Evolutionary conservation across 495 filamentous ascomycete genomes (phyloP).

Genomic region (Trichodelitschia bisporula): DNA sequence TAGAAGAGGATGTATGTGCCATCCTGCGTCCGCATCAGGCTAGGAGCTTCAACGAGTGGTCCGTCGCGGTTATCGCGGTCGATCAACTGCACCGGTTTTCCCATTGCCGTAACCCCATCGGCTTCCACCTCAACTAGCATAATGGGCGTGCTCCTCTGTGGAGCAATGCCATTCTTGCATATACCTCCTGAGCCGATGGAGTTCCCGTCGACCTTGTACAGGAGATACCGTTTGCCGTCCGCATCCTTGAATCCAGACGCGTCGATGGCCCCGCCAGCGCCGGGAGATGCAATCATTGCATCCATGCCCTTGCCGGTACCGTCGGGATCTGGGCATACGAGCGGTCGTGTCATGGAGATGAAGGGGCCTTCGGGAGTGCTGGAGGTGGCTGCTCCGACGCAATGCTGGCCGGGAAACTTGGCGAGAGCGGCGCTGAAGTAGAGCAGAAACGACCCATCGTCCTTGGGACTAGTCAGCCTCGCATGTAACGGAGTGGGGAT

Average conservation of each 20-base stretch:
- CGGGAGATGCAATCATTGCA: too few species aligned
- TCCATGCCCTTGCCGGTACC: constrained; percentile 12
- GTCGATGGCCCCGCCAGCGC: constrained; percentile 6
- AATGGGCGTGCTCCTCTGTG: background rate
- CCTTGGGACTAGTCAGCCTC: constrained; percentile 1
- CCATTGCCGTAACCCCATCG: background rate
- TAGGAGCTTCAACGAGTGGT: background rate
- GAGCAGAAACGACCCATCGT: constrained; percentile 7
- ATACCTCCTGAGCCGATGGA: too few species aligned
- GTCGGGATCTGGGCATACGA: constrained; percentile 9
- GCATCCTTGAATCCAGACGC: constrained; percentile 1
- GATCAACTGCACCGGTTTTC: background rate
- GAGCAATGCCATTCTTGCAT: too few species aligned
- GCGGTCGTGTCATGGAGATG: constrained; percentile 4
- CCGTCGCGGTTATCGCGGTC: background rate
- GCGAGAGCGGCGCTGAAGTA: constrained; percentile 11
- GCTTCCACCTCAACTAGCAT: background rate
- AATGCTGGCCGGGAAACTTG: constrained; percentile 6
- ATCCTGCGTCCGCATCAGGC: background rate
- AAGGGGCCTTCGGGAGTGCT: constrained; percentile 9
- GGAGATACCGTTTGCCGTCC: constrained; percentile 3
- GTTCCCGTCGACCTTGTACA: constrained; percentile 3
- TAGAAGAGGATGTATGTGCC: background rate
- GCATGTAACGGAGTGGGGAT: too few species aligned
- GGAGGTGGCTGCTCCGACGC: constrained; percentile 10